Evolutionary conservation across 2,329 filamentous ascomycete species (phyloP), one percentile per base, ranked within the genome.

Genomic region (Lecanoromycetidae sp.): DNA sequence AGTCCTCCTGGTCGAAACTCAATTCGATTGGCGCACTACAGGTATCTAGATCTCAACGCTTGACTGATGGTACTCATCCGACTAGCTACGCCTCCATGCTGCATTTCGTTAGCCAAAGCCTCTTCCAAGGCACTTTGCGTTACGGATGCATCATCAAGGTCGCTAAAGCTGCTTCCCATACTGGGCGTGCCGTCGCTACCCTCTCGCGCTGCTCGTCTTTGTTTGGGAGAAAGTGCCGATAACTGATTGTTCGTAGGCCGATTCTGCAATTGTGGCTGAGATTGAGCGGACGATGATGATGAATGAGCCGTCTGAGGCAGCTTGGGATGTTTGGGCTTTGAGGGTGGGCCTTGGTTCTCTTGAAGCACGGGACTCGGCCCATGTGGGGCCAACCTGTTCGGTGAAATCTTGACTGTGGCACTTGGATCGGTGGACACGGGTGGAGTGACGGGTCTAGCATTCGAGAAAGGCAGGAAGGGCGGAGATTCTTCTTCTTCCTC

Each of bases 131-230:
- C 78, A 12, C 75, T 79, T 56, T 80, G 76, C 43, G 77, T 80
- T 19, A 82, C 74, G 51, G 76, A 78, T 6, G 76, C 70, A 74
- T 76, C 75, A 58, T 81, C 78, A 29, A 82, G 63, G 59, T 81
- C 78, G 54, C 75, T 79, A 55, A 80, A 81, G 47, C 76, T 80
- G 52, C 76, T 80, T 0, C 77, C 78, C 73, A 79, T 79, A 52
- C 74, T 77, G 3, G 74, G 74, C 8, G 72, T 74, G 10, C 72
- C 73, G 50, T 76, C 73, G 47, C 71, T 76, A 22, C 70, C 68
- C 33, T 61, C 62, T 2, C 61, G 61, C 34, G 62, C 58, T 44
- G 62, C 56, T 19, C 53, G 53, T 9, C 61, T 61, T 33, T 61
- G 61, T n/a, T 66, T 63, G 0, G 74, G 71, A 48, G 69, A 74